Evolutionary conservation across 228 moss, liverwort and hornwort genomes (phyloP).

Genomic region (Sphagnum magellanicum): DNA sequence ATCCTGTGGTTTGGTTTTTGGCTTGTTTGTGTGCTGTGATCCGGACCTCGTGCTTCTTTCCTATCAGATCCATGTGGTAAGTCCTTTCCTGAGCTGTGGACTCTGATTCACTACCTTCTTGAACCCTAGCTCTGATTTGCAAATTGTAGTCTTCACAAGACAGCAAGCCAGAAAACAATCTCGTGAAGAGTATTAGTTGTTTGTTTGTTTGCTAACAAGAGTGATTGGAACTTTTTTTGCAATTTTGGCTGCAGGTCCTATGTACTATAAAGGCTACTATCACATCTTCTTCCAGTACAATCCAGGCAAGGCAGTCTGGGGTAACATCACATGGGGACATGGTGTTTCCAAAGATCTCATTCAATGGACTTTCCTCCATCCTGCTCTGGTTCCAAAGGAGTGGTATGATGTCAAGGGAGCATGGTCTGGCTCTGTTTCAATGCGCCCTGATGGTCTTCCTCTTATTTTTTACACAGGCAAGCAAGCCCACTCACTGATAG

Average conservation of each 20-base stretch:
- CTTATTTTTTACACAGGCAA: conserved; percentile 60
- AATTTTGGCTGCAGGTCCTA: conserved; percentile 32
- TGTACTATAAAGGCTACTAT: conserved; percentile 62
- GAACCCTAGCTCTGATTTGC: too few relatives aligned
- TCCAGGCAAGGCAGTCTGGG: conserved; percentile 49
- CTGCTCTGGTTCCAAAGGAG: conserved; percentile 37
- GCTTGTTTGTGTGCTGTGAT: too few relatives aligned
- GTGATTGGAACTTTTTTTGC: too few relatives aligned
- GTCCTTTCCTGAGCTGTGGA: too few relatives aligned
- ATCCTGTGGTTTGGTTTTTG: too few relatives aligned
- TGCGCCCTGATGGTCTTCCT: conserved; percentile 58
- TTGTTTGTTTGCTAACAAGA: too few relatives aligned
- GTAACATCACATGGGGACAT: conserved; percentile 67
- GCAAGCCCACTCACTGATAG: neutral
- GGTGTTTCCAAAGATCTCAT: conserved; percentile 58
- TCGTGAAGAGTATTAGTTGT: too few relatives aligned
- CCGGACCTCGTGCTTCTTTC: too few relatives aligned
- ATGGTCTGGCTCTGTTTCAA: conserved; percentile 77
- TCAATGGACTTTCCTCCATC: conserved; percentile 53
- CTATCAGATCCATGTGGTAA: too few relatives aligned
- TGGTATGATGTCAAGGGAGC: conserved; percentile 64
- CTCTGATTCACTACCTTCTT: too few relatives aligned
- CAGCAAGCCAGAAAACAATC: too few relatives aligned
- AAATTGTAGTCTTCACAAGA: too few relatives aligned
- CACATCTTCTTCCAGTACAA: conserved; percentile 82